A percentile compares a stretch with the other conserved stretches of the same genome.
These are phyloP conservation scores for Hanseniaspora hatyaiensis DNA, from an alignment of 805 yeast genomes.

Conservation along the genomic window DNA sequence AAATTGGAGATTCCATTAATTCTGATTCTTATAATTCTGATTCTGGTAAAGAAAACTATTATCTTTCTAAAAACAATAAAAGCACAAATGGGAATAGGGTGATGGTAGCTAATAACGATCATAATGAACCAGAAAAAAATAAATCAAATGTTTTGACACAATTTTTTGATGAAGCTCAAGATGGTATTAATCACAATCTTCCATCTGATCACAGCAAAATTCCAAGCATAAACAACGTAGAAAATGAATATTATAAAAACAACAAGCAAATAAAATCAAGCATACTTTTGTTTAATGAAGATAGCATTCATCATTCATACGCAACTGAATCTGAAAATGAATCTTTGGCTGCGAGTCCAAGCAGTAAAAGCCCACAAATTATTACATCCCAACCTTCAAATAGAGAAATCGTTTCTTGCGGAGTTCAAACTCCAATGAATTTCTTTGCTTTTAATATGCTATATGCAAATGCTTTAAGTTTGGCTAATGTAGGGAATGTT, in stretches of 20 bases:
- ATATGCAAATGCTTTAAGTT: neutral
- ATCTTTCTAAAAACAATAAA: too few relatives aligned
- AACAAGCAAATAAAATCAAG: too few relatives aligned
- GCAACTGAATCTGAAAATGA: neutral
- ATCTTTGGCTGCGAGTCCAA: neutral
- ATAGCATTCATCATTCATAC: neutral
- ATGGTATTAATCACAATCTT: too few relatives aligned
- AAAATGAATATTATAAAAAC: too few relatives aligned
- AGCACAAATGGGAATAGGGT: too few relatives aligned
- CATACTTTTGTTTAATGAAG: neutral
- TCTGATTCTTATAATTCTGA: too few relatives aligned
- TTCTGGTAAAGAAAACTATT: too few relatives aligned
- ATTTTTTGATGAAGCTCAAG: neutral
- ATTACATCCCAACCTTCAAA: neutral
- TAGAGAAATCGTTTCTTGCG: too few relatives aligned
- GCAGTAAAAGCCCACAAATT: neutral
- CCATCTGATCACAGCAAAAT: too few relatives aligned
- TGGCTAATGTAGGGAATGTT: neutral
- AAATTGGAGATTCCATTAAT: too few relatives aligned
- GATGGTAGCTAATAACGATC: too few relatives aligned
- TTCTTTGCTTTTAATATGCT: conserved; percentile 2
- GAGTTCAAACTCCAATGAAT: conserved; percentile 8
- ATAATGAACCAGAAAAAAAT: neutral
- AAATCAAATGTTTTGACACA: neutral
- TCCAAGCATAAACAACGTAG: too few relatives aligned